Conservation (phyloP, 2,329 filamentous ascomycete species). For the Nigrograna mackinnonii region DNA sequence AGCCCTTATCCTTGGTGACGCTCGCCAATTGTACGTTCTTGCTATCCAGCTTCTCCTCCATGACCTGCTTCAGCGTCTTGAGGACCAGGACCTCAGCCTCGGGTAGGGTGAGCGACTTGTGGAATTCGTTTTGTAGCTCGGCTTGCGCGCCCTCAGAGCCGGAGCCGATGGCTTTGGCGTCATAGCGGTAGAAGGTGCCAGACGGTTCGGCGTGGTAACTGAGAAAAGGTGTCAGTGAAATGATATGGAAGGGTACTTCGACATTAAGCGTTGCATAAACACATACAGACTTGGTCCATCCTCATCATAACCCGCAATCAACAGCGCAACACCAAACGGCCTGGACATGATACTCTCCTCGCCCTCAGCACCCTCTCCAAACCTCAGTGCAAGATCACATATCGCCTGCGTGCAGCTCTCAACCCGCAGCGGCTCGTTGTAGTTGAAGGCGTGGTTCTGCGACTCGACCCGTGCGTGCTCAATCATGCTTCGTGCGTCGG, state of each 20-base stretch:
- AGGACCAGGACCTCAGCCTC: slow-evolving; percentile 95
- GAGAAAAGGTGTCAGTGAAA: no score
- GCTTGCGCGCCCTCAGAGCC: slow-evolving; percentile 97
- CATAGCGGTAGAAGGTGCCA: slow-evolving; percentile 98
- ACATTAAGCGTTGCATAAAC: no score
- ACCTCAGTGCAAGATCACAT: slow-evolving; percentile 93
- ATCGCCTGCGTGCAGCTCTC: slow-evolving; percentile 99
- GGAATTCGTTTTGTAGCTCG: slow-evolving; percentile 97
- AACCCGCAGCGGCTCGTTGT: slow-evolving; percentile 90
- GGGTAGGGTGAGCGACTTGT: slow-evolving; percentile 90
- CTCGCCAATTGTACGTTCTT: slow-evolving; percentile 99
- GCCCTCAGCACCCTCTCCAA: slow-evolving; percentile 95
- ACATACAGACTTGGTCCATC: slow-evolving; percentile 86
- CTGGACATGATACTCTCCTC: slow-evolving; percentile 99
- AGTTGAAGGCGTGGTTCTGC: slow-evolving; percentile 98
- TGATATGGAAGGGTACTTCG: no score
- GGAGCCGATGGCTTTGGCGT: slow-evolving; percentile 97
- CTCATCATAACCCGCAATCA: slow-evolving; percentile 97
- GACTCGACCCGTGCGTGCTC: slow-evolving; percentile 98
- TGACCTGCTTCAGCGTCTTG: slow-evolving; percentile 99
- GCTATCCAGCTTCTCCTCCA: slow-evolving; percentile 98
- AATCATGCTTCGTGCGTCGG: slow-evolving; percentile 95
- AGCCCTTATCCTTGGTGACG: slow-evolving; percentile 96
- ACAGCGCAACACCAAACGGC: slow-evolving; percentile 92
- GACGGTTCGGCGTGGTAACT: slow-evolving; percentile 97